These are phyloP conservation scores for Chlorella sp. DNA, from an alignment of 139 green algal genomes.

Conservation along the genomic window DNA sequence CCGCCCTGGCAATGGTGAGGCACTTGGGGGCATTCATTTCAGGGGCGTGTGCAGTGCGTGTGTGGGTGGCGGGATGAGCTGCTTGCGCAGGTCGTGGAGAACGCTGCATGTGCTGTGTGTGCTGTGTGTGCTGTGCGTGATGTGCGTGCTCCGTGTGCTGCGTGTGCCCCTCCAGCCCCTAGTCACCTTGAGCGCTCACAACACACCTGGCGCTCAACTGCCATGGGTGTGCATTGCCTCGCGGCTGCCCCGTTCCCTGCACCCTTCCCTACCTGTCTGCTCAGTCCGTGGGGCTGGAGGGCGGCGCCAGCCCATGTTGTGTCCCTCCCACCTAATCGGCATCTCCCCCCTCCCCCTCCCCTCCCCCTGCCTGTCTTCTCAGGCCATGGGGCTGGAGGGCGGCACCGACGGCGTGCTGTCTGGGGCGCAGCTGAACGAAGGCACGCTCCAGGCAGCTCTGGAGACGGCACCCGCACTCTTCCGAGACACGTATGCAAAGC, in stretches of 20 bases:
- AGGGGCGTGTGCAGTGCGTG: background rate
- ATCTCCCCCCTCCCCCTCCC: background rate
- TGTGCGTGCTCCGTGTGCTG: background rate
- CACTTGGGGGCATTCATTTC: background rate
- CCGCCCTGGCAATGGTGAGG: background rate
- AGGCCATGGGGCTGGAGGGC: constrained; percentile 21
- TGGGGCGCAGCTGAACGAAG: background rate
- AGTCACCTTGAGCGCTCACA: too few species aligned
- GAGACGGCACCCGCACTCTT: background rate
- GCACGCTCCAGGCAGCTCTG: background rate
- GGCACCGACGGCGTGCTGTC: background rate
- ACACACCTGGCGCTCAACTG: too few species aligned
- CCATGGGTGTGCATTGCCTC: too few species aligned
- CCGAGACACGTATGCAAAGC: background rate
- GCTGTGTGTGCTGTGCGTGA: background rate
- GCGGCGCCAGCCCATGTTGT: too few species aligned
- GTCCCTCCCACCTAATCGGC: background rate
- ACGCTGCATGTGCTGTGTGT: background rate
- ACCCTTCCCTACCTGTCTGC: background rate
- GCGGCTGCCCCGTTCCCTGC: background rate
- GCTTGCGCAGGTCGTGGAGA: background rate
- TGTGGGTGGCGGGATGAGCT: background rate
- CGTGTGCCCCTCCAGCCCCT: background rate
- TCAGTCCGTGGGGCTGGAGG: constrained; percentile 18
- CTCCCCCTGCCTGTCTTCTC: background rate